phyloP scores from a whole-genome alignment of 192 early-diverging fungal species.

The Backusella morwellensis region DNA sequence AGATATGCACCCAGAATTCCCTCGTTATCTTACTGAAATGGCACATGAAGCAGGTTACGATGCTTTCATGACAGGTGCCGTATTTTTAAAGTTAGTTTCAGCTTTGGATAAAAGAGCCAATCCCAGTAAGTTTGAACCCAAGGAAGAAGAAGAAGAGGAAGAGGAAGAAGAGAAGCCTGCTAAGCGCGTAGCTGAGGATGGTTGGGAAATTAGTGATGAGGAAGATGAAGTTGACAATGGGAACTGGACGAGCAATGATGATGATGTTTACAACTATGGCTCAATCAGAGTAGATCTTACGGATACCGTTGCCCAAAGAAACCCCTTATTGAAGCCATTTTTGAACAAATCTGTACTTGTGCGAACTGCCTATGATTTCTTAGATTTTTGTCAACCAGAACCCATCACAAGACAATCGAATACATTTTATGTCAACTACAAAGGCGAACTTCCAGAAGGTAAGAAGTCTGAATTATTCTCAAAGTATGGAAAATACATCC shows the following conservation, averaged over 20 bases:
- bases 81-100: slow-evolving; percentile 65
- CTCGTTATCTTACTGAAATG: slow-evolving; percentile 36
- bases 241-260: slow-evolving; percentile 7
- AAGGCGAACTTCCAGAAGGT: neutral
- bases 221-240: slow-evolving; percentile 9
- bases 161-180: neutral
- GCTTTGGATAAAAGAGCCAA: slow-evolving; percentile 26
- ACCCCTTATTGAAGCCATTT: neutral
- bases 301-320: neutral
- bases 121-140: neutral
- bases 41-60: slow-evolving; percentile 95
- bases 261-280: slow-evolving; percentile 18
- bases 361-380: slow-evolving; percentile 20
- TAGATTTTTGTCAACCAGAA: slow-evolving; percentile 26
- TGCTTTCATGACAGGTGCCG: slow-evolving; percentile 84
- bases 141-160: slow-evolving; percentile 6
- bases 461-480: neutral
- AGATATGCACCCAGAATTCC: slow-evolving; percentile 30
- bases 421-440: slow-evolving; percentile 13
- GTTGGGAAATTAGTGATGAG: slow-evolving; percentile 22
- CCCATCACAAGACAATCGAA: slow-evolving; percentile 14
- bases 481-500: slow-evolving; percentile 7
- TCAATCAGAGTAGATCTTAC: slow-evolving; percentile 5
- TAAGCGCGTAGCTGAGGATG: slow-evolving; percentile 1
- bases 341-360: slow-evolving; percentile 24